phyloP scores from a whole-genome alignment of 2,329 filamentous ascomycete species.

The Boeremia lycopersici region DNA sequence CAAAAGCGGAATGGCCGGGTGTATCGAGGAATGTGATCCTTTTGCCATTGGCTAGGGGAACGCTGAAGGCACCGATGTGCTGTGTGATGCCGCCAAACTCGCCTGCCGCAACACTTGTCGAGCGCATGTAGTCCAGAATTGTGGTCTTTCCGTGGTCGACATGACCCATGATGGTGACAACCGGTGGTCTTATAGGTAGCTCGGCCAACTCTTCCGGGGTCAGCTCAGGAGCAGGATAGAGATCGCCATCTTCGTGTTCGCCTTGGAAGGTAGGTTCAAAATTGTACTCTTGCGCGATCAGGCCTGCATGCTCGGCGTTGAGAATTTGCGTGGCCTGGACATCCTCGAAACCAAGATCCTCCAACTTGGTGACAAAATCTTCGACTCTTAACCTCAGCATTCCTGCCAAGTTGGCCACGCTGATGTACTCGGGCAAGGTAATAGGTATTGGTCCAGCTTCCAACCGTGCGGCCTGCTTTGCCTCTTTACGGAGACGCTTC shows the following conservation, averaged over 20 bases:
- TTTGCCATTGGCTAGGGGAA: constrained; percentile 80
- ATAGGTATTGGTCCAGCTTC: constrained; percentile 56
- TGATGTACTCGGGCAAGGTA: constrained; percentile 88
- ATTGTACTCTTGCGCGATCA: constrained; percentile 91
- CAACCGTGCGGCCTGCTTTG: constrained; percentile 42
- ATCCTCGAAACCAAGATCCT: constrained; percentile 90
- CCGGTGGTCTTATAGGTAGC: constrained; percentile 79
- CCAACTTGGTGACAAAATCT: constrained; percentile 75
- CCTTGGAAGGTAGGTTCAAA: constrained; percentile 80
- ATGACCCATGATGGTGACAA: constrained; percentile 99
- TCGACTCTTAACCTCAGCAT: constrained; percentile 73
- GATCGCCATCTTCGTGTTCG: constrained; percentile 68
- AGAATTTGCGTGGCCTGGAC: constrained; percentile 82
- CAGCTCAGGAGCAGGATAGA: constrained; percentile 65
- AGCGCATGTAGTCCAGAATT: constrained; percentile 88
- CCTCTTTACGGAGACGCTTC: constrained; percentile 42
- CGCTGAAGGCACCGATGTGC: constrained; percentile 96
- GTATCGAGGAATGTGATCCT: constrained; percentile 97
- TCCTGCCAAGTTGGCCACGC: constrained; percentile 78
- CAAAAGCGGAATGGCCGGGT: constrained; percentile 92
- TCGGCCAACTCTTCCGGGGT: constrained; percentile 63
- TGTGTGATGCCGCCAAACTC: constrained; percentile 98
- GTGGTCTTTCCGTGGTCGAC: constrained; percentile 99
- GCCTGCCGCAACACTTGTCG: constrained; percentile 86
- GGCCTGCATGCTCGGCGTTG: constrained; percentile 85